These are phyloP conservation scores for Pseudocercospora fuligena DNA, from an alignment of 2,329 filamentous ascomycete species.

Conservation along the genomic window DNA sequence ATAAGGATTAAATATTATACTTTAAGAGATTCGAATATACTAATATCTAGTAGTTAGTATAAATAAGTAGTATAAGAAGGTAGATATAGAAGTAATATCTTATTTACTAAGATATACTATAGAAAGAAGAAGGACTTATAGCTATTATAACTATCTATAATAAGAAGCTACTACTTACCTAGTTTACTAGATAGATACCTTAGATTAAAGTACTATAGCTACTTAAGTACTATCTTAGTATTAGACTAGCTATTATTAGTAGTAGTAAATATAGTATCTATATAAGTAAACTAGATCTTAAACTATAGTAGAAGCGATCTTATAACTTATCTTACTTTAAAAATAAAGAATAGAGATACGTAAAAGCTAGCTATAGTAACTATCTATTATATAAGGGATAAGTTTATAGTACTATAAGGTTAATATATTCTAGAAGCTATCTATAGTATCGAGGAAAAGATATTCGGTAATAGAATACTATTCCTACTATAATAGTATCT, in stretches of 20 bases:
- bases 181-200: neutral
- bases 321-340: neutral
- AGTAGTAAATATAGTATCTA: neutral
- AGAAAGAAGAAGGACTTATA: neutral
- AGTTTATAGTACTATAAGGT: too few relatives aligned
- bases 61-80: neutral
- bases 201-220: neutral
- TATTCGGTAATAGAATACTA: too few relatives aligned
- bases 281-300: neutral
- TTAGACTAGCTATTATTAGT: neutral
- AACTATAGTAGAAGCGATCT: neutral
- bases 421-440: too few relatives aligned
- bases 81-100: neutral
- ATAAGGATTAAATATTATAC: neutral
- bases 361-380: too few relatives aligned
- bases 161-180: neutral
- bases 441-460: too few relatives aligned
- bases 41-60: neutral
- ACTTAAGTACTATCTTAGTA: too few relatives aligned
- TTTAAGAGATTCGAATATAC: neutral
- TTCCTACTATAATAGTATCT: too few relatives aligned
- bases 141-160: neutral
- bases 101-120: neutral
- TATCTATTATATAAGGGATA: too few relatives aligned
- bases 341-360: too few relatives aligned